A percentile compares a stretch with the other conserved stretches of the same genome.
Conservation (phyloP, 768 basidiomycete genomes). For the Boletus rubroflammeus region DNA sequence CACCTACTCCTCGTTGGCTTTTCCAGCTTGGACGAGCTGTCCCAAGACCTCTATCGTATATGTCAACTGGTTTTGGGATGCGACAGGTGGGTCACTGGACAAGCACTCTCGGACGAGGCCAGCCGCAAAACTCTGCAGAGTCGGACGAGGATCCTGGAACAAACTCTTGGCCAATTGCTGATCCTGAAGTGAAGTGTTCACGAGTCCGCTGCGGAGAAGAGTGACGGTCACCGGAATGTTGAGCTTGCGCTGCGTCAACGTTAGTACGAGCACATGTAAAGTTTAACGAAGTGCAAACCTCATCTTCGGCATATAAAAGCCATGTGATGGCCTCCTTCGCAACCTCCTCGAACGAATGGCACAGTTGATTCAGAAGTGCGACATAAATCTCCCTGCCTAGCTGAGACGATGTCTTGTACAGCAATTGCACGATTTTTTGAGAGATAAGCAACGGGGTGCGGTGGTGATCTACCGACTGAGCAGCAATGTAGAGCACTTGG, state of each 20-base stretch:
- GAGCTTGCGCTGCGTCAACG: slow-evolving; percentile 73
- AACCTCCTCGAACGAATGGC: slow-evolving; percentile 85
- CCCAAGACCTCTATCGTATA: slow-evolving; percentile 78
- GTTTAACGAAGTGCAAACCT: slow-evolving; percentile 47
- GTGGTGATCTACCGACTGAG: slow-evolving; percentile 72
- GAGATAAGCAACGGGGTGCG: slow-evolving; percentile 90
- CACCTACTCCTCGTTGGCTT: slow-evolving; percentile 82
- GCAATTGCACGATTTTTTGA: slow-evolving; percentile 92
- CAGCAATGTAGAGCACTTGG: slow-evolving; percentile 79
- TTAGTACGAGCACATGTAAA: slow-evolving; percentile 2
- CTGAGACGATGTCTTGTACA: slow-evolving; percentile 85
- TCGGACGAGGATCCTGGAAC: slow-evolving; percentile 71
- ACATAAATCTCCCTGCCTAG: slow-evolving; percentile 94
- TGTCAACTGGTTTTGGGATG: slow-evolving; percentile 74
- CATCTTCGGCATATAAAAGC: slow-evolving; percentile 95
- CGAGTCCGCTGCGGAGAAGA: slow-evolving; percentile 77
- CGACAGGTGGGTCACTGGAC: slow-evolving; percentile 74
- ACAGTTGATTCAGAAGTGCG: slow-evolving; percentile 82
- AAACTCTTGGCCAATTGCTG: slow-evolving; percentile 86
- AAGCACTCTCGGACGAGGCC: slow-evolving; percentile 85
- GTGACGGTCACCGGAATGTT: slow-evolving; percentile 93
- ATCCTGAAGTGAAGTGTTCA: slow-evolving; percentile 77
- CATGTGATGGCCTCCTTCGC: slow-evolving; percentile 96
- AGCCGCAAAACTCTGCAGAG: slow-evolving; percentile 75
- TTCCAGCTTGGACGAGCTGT: slow-evolving; percentile 68